Base-by-base conservation (phyloP, 1,139 yeast genomes). In the Suhomyces maxii region DNA sequence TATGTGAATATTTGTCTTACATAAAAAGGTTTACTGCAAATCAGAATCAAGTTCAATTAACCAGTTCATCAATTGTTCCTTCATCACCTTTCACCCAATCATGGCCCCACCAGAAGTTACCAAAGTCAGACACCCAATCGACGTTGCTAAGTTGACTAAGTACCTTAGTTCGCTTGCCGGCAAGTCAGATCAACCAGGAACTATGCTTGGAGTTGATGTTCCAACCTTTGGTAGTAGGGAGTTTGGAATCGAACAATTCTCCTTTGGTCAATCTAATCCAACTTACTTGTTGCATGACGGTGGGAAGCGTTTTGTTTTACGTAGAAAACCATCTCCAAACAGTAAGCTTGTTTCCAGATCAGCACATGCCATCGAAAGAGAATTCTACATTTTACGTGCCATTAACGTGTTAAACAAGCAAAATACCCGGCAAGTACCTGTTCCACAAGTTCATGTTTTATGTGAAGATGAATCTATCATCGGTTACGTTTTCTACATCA, bases 361-460 rank as follows among this genome's bases (percentile, higher is more conserved):
- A 8, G 87, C 89, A 0, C 89, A 83, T 60, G 82, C 87, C 7
- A 79, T 83, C 33, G 88, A 83, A 56, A 61, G 88, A 30, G 89
- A 83, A 56, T 83, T 79, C 56, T 72, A 72, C 60, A 74, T 83
- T 61, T 63, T 83, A 37, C 69, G 71, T 43, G 82, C 82, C 2
- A 71, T 79, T 36, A 65, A 69, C 25, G 59, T 58, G 1, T 66
- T 71, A 47, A 71, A 73, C 46, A 49, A 52, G 12, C 42, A 26
- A 31, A 48, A 60, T 25, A 47, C 48, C 0, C 63, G 57, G 31
- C 59, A 64, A 39, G 83, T 83, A 0, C 82, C 83, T 0, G 71
- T 79, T 26, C 82, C 83, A 2, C 58, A 67, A 9, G 78, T 79
- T 3, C 71, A 69, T 48, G 51, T 76, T 5, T 61, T 79, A 40